Conservation (phyloP, 176 grass and related monocot genomes). For the Saccharum officinarum region DNA sequence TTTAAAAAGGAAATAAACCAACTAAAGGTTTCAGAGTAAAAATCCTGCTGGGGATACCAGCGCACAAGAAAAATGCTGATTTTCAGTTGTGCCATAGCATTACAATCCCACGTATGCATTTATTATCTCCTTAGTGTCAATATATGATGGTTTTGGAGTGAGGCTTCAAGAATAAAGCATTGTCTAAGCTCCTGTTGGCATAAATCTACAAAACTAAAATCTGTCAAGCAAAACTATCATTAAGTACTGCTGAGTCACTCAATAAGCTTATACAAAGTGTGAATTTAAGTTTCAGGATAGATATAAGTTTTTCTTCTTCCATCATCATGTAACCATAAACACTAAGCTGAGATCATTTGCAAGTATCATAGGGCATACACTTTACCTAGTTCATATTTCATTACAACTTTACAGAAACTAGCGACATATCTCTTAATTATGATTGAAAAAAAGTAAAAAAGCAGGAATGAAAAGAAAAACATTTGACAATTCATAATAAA, state of each 20-base stretch:
- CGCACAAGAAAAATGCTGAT: neutral
- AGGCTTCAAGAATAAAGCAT: neutral
- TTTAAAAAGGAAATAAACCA: neutral
- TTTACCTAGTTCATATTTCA: conserved; percentile 4
- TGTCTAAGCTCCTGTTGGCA: conserved; percentile 2
- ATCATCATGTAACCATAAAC: neutral
- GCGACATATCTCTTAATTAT: neutral
- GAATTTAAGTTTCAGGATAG: neutral
- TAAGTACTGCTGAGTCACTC: neutral
- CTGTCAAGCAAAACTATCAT: neutral
- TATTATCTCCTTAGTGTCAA: neutral
- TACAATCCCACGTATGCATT: neutral
- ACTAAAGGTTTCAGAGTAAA: neutral
- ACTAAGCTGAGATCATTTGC: neutral
- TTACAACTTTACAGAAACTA: neutral
- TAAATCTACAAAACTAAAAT: neutral
- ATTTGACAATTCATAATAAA: conserved; percentile 18
- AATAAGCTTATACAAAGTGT: conserved; percentile 9
- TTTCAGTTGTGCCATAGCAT: conserved; percentile 8
- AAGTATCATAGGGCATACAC: neutral
- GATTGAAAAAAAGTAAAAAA: neutral
- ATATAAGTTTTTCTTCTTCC: neutral
- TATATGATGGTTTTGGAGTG: neutral
- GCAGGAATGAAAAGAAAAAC: conserved; percentile 1
- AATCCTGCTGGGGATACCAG: neutral